Base-by-base conservation (phyloP, 352 stramenopile species). In the Phytopythium chamaehyphon region DNA sequence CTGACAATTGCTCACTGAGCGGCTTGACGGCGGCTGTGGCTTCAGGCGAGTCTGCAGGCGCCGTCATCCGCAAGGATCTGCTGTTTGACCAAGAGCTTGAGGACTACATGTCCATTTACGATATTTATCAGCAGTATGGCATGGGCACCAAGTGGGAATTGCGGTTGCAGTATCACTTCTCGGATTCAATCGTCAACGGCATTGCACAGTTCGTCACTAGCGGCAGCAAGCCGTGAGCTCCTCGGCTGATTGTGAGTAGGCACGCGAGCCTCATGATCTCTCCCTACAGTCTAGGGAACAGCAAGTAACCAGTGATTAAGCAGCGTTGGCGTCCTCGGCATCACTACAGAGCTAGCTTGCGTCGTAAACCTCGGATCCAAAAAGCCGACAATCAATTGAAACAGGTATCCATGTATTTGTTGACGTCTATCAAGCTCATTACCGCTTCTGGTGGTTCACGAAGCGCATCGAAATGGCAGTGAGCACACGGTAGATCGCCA, bases 111-210 rank as follows among this genome's bases (percentile, higher is more conserved):
- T 78, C 62, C 38, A 65, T 92, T 50, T 69, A 74, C 52, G 81
- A 89, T 73, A 83, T 92, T 76, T 92, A 92, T 73, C 61, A 86
- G 55, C 81, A 92, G 65, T 92, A 90, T 57, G 72, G 65, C 45
- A 83, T 80, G 67, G 74, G 75, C 52, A 76, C 59, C 21, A 64
- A 64, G 26, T 90, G 81, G 81, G 70, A 92, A 48, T 61, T 92
- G 37, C 68, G 79, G 21, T 65, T 92, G 40, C 61, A 79, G 26
- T 90, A 92, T 43, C 81, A 92, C 53, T 92, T 92, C 55, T 89
- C 80, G 9, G 76, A 73, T 56, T 66, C 72, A 19, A 88, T 90
- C 53, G 54, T 87, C 43, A 88, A 88, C 47, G 72, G 74, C 7
- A 73, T 88, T 23, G 79, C 74, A 16, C 72, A 73, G 51, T 86